These are phyloP conservation scores for Ophioceras dolichostomum DNA, from an alignment of 2,329 filamentous ascomycete genomes.

Conservation along the genomic window DNA sequence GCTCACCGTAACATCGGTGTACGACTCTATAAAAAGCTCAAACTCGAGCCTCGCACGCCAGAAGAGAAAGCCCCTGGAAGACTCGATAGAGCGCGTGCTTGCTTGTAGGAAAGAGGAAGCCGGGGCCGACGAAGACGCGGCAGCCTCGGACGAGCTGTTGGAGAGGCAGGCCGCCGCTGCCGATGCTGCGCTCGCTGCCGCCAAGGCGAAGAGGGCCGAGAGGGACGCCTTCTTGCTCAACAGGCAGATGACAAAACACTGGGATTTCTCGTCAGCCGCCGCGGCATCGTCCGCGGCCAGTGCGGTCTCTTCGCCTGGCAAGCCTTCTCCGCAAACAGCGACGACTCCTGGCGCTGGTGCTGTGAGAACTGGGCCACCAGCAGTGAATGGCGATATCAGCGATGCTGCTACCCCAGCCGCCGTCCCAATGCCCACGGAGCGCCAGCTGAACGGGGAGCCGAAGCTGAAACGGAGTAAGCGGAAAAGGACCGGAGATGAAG, in stretches of 20 bases:
- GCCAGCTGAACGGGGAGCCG: slow-evolving; percentile 53
- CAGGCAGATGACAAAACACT: slow-evolving; percentile 26
- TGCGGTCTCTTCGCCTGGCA: background rate
- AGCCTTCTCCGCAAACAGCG: too few relatives aligned
- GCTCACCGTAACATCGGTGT: slow-evolving; percentile 51
- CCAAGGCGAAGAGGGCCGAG: slow-evolving; percentile 4
- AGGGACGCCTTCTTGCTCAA: slow-evolving; percentile 21
- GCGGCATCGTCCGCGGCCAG: background rate
- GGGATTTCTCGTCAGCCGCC: slow-evolving; percentile 16
- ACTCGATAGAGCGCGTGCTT: slow-evolving; percentile 73
- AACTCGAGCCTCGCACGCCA: slow-evolving; percentile 79
- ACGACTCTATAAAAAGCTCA: slow-evolving; percentile 69
- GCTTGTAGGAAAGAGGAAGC: slow-evolving; percentile 57
- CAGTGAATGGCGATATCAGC: background rate
- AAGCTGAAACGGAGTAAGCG: slow-evolving; percentile 52
- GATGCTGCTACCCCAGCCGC: background rate
- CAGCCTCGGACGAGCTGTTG: slow-evolving; percentile 32
- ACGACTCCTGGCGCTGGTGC: too few relatives aligned
- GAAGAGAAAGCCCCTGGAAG: slow-evolving; percentile 71
- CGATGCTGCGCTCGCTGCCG: slow-evolving; percentile 11
- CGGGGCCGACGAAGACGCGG: slow-evolving; percentile 40
- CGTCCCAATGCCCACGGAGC: slow-evolving; percentile 30
- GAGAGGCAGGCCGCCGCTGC: slow-evolving; percentile 16
- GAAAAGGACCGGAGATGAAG: slow-evolving; percentile 42
- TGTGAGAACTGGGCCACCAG: background rate